Base-by-base conservation (phyloP, 176 grass and related monocot genomes). In the Stipa capillata region DNA sequence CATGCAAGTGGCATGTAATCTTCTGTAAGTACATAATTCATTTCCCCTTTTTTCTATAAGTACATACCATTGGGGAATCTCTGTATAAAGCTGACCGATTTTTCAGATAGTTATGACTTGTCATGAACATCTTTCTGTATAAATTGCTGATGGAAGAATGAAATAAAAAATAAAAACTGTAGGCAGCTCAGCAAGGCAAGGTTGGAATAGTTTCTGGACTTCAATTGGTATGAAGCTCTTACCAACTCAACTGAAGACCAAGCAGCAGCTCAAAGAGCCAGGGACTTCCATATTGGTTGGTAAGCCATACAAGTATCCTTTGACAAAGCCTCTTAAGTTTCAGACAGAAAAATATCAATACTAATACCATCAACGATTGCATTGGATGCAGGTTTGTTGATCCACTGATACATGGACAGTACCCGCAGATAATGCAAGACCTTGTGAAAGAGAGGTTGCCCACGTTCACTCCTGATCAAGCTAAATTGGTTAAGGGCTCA, bases 201-300 rank as follows among this genome's bases (percentile, higher is more conserved):
- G 55, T 93, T 33, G 93, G 90, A 45, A 97, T 97, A 65, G 88
- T 90, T n/a, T 73, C 45, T 97, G 25, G 90, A 89, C 76, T 93
- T 90, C 18, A 85, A 69, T 25, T 97, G 90, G 85, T 91, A 90
- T n/a, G 82, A 97, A 72, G 48, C 88, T 77, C 84, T 89, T 67
- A 87, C 89, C 24, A 74, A 93, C 57, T 91, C 89, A 78, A 50
- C 40, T 49, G 89, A 85, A 34, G 94, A 97, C 63, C 73, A 79
- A 81, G 94, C 73, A 81, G 91, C 94, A 3, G 91, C 88, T 55
- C 86, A 93, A 82, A 93, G 94, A 97, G 86, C 91, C 51, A 93
- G 94, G 47, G 94, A 97, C 82, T 93, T 93, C 72, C 91, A 93
- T 60, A n/a, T 97, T 77, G 94, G 94, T 75, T 97, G 94, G 94